Evolutionary conservation across 2,329 filamentous ascomycete species (phyloP), one percentile per base, ranked within the genome.

Genomic region (Ustulina deusta): DNA sequence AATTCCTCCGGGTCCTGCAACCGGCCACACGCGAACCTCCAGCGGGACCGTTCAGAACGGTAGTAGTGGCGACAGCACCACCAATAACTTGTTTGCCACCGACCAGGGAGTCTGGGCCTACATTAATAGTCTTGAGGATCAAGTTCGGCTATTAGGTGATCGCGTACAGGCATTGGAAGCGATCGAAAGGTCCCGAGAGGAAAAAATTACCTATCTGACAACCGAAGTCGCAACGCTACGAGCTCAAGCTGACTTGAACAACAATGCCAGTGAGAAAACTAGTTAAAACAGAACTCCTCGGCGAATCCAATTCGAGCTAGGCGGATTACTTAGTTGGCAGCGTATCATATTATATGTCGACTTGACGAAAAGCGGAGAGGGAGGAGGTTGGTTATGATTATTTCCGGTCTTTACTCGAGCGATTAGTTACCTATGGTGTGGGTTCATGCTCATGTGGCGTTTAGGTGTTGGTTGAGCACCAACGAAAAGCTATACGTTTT

Each of bases 71-170:
- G 87, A 87, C 67, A 90, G 87, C 74, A 88, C 87, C 71, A 87
- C 87, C 69, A 93, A 78, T 54, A 78, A 93, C 73, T 84, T 93
- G 68, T 90, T 93, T 77, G 83, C 88, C 60, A 81, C 85, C 20
- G 87, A 89, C 58, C 84, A 88, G 69, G 89, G 89, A 48, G 82
- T 94, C 9, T 93, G 90, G 90, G 81, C 85, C 3, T 93, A 93
- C 74, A 87, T 94, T 38, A 89, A 93, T 64, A 85, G 84, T 20
- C 82, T 95, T 57, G 92, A 95, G 75, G 86, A 88, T 13, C 82
- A 82, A 71, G 77, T 87, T n/a, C 83, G 83, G 63, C 77, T 80
- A 13, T 74, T 86, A 25, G 80, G 78, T 42, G 83, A 86, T 38
- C 81, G 81, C 57, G 77, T 85, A 20, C 77, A 79, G 44, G 73